phyloP scores from a whole-genome alignment of 2,329 filamentous ascomycete species.

The Colletotrichum sp. region DNA sequence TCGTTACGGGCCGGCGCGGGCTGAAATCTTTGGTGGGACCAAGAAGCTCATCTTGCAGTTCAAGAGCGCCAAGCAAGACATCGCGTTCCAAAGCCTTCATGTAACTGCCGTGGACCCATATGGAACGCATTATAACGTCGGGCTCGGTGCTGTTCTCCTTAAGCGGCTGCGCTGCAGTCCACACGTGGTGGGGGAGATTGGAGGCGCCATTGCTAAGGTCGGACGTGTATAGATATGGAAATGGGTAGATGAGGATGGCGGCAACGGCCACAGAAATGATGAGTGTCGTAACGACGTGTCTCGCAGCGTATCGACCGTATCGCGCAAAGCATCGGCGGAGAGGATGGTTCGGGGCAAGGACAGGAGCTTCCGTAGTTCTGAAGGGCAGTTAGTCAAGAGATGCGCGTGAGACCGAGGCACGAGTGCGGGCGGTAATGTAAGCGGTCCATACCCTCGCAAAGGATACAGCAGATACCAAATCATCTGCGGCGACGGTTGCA shows the following conservation, averaged over 20 bases:
- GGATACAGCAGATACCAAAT: conserved; percentile 82
- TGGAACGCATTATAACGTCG: conserved; percentile 81
- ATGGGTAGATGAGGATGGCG: conserved; percentile 74
- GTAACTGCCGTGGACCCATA: conserved; percentile 83
- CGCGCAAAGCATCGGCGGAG: conserved; percentile 69
- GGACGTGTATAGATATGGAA: conserved; percentile 76
- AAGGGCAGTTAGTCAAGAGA: conserved; percentile 8
- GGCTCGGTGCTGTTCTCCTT: conserved; percentile 56
- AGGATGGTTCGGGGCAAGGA: conserved; percentile 68
- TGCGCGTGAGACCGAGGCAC: background rate
- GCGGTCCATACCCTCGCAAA: conserved; percentile 70
- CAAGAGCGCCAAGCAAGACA: conserved; percentile 69
- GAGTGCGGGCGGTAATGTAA: background rate
- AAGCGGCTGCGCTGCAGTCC: conserved; percentile 75
- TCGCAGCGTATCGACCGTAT: conserved; percentile 73
- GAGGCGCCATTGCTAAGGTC: conserved; percentile 75
- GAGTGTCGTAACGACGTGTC: conserved; percentile 77
- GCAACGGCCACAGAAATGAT: conserved; percentile 76
- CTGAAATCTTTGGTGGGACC: conserved; percentile 63
- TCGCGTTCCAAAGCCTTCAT: conserved; percentile 75
- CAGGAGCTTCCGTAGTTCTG: conserved; percentile 77
- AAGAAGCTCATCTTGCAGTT: conserved; percentile 73
- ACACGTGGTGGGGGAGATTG: conserved; percentile 79
- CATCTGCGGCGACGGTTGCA: conserved; percentile 46
- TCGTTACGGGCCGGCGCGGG: conserved; percentile 38